These are phyloP conservation scores for Bruguiera gymnorhiza DNA, from an alignment of 345 rosid species.

Conservation along the genomic window DNA sequence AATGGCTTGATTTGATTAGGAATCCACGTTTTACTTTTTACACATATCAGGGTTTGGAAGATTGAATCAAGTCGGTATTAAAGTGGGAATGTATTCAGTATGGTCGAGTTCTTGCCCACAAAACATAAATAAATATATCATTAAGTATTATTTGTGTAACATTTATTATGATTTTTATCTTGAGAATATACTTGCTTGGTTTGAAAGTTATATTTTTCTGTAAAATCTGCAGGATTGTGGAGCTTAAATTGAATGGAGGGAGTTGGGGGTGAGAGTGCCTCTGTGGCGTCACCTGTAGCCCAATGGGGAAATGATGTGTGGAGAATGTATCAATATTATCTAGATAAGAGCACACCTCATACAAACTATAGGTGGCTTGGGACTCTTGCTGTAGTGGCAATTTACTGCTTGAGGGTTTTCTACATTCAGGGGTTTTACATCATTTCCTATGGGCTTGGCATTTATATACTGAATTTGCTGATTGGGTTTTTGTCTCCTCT, in stretches of 20 bases:
- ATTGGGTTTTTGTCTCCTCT: constrained; percentile 94
- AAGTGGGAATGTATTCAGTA: too few species aligned
- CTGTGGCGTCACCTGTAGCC: constrained; percentile 56
- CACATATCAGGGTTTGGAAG: too few species aligned
- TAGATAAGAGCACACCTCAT: constrained; percentile 90
- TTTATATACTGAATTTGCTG: constrained; percentile 78
- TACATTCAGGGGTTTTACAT: constrained; percentile 84
- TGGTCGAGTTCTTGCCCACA: not conserved
- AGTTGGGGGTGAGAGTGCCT: constrained; percentile 56
- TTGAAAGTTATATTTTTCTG: constrained; percentile 16
- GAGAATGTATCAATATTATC: constrained; percentile 80
- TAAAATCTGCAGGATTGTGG: constrained; percentile 28
- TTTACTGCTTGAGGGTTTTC: constrained; percentile 66
- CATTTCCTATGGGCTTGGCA: constrained; percentile 86
- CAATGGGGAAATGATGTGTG: constrained; percentile 68
- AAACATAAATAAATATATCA: not conserved
- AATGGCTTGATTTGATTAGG: too few species aligned
- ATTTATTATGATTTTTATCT: not conserved
- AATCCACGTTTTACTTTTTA: too few species aligned
- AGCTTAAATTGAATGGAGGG: constrained; percentile 60
- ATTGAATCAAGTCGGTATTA: too few species aligned
- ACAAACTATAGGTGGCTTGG: constrained; percentile 79
- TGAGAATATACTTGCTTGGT: not conserved
- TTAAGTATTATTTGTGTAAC: not conserved
- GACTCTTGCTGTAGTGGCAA: constrained; percentile 42